Evolutionary conservation across 164 flowering plant genomes (phyloP).

Genomic region (Brasenia schreberi): DNA sequence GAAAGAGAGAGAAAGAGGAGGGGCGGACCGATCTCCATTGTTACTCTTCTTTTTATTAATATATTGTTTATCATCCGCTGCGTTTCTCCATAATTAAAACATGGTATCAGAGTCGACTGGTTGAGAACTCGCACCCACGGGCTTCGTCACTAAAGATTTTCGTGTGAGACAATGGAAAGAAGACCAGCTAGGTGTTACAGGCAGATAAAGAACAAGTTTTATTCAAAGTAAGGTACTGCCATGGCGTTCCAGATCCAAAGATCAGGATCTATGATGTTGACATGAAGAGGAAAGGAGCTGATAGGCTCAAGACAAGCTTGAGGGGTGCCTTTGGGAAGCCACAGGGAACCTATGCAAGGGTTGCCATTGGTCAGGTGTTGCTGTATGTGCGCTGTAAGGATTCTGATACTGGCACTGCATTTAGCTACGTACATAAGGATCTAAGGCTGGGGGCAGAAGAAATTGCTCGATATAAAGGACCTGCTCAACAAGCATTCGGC

Average conservation of each 20-base stretch:
- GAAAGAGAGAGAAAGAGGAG: no score
- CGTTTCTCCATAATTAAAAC: no score
- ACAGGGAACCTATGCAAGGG: slow-evolving; percentile 22
- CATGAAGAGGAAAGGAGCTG: slow-evolving; percentile 29
- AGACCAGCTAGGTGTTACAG: slow-evolving; percentile 25
- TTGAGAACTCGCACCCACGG: no score
- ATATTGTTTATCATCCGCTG: no score
- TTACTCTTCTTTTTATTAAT: no score
- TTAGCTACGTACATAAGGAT: no score
- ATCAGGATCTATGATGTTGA: slow-evolving; percentile 31
- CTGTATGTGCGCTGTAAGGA: slow-evolving; percentile 21
- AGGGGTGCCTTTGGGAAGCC: slow-evolving; percentile 32
- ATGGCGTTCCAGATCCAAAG: slow-evolving; percentile 31
- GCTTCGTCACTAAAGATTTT: no score
- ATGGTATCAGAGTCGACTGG: no score
- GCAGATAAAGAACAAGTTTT: slow-evolving; percentile 28
- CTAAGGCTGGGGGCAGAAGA: slow-evolving; percentile 23
- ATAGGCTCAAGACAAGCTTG: slow-evolving; percentile 31
- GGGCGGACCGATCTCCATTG: no score
- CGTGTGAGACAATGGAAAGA: not conserved
- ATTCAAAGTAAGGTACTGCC: slow-evolving; percentile 25
- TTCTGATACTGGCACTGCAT: no score
- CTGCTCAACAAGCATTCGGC: slow-evolving; percentile 22
- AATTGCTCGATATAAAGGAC: slow-evolving; percentile 34
- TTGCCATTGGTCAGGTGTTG: slow-evolving; percentile 21